Base-by-base conservation (phyloP, 148 eudicot species). In the Cornus controversa region DNA sequence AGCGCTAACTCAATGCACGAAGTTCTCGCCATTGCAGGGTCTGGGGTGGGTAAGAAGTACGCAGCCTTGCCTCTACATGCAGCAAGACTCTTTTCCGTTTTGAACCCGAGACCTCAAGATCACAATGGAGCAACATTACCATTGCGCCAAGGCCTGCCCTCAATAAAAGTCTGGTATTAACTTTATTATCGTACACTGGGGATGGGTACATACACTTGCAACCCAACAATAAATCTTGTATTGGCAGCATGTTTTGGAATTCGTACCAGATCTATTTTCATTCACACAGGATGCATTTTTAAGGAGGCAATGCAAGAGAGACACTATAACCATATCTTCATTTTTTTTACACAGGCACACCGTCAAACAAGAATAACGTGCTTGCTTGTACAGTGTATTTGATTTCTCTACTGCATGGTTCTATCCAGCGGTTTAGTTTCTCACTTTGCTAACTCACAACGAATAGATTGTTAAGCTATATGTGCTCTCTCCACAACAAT, bases 381-480 rank as follows among this genome's bases (percentile, higher is more conserved):
- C 36, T 23, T 74, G 31, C 36, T 23, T 3, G 25, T 10, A 31
- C 54, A n/a, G 29, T 64, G 74, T 67, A 60, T 36, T 16, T 8
- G n/a, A 26, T 18, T 29, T 31, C 67, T 67, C 36, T 60, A 67
- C 77, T 79, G n/a, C 67, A 70, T 1, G 31, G 71, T 22, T 25
- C 63, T 45, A 37, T 70, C 63, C 40, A 65, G 80, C 18, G 31
- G 27, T 16, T 31, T 29, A 66, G 45, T n/a, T 54, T 72, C 66
- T 66, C 67, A 77, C 10, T 18, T 53, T 25, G 3, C 36, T 63
- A 5, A 15, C 28, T 4, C 5, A 10, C 16, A 36, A 70, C 23
- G 0, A 20, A 64, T 54, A 37, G 67, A 34, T 37, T 27, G 47
- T 36, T 73, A 54, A 67, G 50, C 28, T 23, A 70, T 13, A 50